Evolutionary conservation across 2,329 filamentous ascomycete species (phyloP).

Genomic region (Exophiala lecanii-corni): DNA sequence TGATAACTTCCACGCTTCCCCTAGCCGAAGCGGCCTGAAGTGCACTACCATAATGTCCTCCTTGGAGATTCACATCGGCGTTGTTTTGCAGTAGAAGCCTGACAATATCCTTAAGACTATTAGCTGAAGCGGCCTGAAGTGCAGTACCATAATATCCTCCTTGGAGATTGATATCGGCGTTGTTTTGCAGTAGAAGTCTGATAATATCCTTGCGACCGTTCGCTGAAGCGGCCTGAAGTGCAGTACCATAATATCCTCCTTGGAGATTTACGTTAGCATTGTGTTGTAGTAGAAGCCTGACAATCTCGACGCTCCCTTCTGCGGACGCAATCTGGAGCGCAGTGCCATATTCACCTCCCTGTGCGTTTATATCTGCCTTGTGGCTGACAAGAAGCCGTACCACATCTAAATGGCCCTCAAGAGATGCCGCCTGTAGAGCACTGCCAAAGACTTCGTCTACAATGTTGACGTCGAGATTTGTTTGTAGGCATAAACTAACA

Average conservation of each 20-base stretch:
- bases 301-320: neutral
- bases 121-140: slow-evolving; percentile 14
- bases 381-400: slow-evolving; percentile 21
- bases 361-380: neutral
- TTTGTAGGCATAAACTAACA: neutral
- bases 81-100: slow-evolving; percentile 6
- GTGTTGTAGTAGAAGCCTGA: neutral
- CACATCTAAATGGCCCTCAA: slow-evolving; percentile 16
- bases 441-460: slow-evolving; percentile 1
- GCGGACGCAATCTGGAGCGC: neutral
- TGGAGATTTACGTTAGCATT: slow-evolving; percentile 21
- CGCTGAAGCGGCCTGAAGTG: slow-evolving; percentile 6
- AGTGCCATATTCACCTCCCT: no score
- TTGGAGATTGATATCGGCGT: slow-evolving; percentile 7
- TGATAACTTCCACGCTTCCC: slow-evolving; percentile 7
- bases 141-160: slow-evolving; percentile 12
- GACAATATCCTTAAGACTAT: slow-evolving; percentile 8
- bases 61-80: slow-evolving; percentile 22
- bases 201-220: slow-evolving; percentile 9
- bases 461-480: neutral
- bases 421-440: slow-evolving; percentile 21
- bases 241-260: slow-evolving; percentile 13
- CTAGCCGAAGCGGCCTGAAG: slow-evolving; percentile 7
- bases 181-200: slow-evolving; percentile 9
- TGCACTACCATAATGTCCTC: slow-evolving; percentile 15